Base-by-base conservation (phyloP, 352 stramenopile genomes). In the Pythium plurisporium region DNA sequence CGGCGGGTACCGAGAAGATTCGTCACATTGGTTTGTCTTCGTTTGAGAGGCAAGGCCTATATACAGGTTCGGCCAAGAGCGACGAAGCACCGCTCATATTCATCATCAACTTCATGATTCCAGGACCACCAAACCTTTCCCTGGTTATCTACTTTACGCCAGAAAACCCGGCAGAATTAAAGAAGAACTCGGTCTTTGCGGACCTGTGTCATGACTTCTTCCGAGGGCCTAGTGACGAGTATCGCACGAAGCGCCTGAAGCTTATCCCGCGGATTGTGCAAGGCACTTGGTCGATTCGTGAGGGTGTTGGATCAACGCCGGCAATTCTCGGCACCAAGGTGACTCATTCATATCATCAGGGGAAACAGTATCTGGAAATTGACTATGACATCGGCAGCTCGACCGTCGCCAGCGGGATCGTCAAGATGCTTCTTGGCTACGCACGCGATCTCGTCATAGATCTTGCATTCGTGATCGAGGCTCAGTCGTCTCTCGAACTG, bases 321-420 rank as follows among this genome's bases (percentile, higher is more conserved):
- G 85, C 88, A 9, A 93, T 97, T 50, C 69, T 97, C 29, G 91
- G 89, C 22, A 95, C 84, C 27, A 97, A 97, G 70, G 76, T 96
- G 19, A 79, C 80, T 47, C 76, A 89, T 62, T 73, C 79, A n/a
- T 94, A 91, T 44, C 78, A 79, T 47, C 76, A 74, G 31, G 77
- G 79, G 46, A 73, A 69, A 30, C 68, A 87, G 37, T 94, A 80
- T 58, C 59, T 88, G 23, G 84, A 94, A 40, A 66, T 82, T 3
- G 84, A 91, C 60, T 92, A 91, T 61, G 78, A 94, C 51, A 89
- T 94, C 42, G 67, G 62, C 20, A 91, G 80, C 62, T 90, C 76
- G 34, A 87, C 65, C 0, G 84, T 94, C 7, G 84, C 84, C 1
- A 79, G 71, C 2, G 73, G 72, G 11, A 70, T 94, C 22, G 63